These are phyloP conservation scores for Coemansia sp. DNA, from an alignment of 192 early-diverging fungal genomes.

Conservation along the genomic window DNA sequence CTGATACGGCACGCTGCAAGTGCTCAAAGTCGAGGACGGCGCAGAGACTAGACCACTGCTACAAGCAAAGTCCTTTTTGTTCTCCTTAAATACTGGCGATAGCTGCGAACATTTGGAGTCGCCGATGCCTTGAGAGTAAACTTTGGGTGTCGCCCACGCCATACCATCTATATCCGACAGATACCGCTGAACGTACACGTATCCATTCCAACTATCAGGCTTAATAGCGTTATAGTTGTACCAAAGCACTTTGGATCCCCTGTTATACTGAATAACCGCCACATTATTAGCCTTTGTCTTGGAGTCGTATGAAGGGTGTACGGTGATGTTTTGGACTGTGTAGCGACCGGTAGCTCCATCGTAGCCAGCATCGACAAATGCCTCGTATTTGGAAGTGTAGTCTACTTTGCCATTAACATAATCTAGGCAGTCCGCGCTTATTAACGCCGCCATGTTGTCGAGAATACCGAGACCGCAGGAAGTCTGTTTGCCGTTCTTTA, in stretches of 20 bases:
- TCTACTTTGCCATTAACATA: constrained; percentile 9
- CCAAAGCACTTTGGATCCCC: constrained; percentile 2
- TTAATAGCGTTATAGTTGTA: constrained; percentile 11
- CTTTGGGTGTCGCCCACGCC: constrained; percentile 16
- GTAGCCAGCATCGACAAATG: constrained; percentile 4
- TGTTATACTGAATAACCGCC: constrained; percentile 21
- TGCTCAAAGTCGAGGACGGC: neutral
- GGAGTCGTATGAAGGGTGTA: constrained; percentile 24
- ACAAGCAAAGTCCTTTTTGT: constrained; percentile 14
- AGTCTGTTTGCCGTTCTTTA: constrained; percentile 17
- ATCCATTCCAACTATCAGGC: constrained; percentile 1
- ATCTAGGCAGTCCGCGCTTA: constrained; percentile 34
- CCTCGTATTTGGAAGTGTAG: constrained; percentile 1
- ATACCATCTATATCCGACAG: constrained; percentile 5
- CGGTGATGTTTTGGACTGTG: constrained; percentile 8
- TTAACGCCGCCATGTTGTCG: constrained; percentile 15
- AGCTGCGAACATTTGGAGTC: constrained; percentile 9
- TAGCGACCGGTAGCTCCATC: neutral
- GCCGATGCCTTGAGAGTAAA: neutral
- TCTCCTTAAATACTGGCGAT: constrained; percentile 21
- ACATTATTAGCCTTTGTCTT: constrained; percentile 33
- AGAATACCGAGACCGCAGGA: constrained; percentile 27
- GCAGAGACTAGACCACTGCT: neutral
- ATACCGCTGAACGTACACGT: constrained; percentile 15
- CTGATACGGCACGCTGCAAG: constrained; percentile 17